Percentiles rank a stretch among this genome's conserved stretches.
Conservation (phyloP, 225 moss, liverwort and hornwort species). For the Ulota crispa region DNA sequence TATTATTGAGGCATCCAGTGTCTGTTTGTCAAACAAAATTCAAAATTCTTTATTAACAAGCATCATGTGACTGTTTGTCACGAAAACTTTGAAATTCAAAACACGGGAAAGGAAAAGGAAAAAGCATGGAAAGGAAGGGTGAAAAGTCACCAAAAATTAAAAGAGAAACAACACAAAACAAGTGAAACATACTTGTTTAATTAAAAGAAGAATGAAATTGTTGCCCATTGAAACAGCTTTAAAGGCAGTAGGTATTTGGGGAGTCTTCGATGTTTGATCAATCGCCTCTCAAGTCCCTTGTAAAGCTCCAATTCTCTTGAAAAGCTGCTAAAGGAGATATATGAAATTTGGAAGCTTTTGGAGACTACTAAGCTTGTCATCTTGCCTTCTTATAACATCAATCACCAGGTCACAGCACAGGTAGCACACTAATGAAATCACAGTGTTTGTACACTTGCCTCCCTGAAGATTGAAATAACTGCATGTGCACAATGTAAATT, state of each 20-base stretch:
- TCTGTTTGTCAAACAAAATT: too few relatives aligned
- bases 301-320: constrained; percentile 28
- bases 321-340: constrained; percentile 2
- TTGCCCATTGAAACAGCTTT: neutral
- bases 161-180: too few relatives aligned
- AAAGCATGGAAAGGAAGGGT: too few relatives aligned
- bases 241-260: constrained; percentile 12
- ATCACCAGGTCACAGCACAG: constrained; percentile 12
- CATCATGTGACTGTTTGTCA: too few relatives aligned
- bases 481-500: neutral
- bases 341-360: constrained; percentile 30
- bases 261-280: neutral
- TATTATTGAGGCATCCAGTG: too few relatives aligned
- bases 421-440: neutral
- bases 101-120: too few relatives aligned
- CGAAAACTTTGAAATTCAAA: too few relatives aligned
- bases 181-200: neutral
- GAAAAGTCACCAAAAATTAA: too few relatives aligned
- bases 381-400: constrained; percentile 38
- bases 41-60: too few relatives aligned
- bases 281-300: constrained; percentile 25
- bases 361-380: constrained; percentile 33
- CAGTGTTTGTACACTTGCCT: neutral
- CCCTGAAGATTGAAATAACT: neutral
- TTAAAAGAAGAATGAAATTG: neutral